Evolutionary conservation across 352 stramenopile species (phyloP).

Genomic region (Albugo laibachii): DNA sequence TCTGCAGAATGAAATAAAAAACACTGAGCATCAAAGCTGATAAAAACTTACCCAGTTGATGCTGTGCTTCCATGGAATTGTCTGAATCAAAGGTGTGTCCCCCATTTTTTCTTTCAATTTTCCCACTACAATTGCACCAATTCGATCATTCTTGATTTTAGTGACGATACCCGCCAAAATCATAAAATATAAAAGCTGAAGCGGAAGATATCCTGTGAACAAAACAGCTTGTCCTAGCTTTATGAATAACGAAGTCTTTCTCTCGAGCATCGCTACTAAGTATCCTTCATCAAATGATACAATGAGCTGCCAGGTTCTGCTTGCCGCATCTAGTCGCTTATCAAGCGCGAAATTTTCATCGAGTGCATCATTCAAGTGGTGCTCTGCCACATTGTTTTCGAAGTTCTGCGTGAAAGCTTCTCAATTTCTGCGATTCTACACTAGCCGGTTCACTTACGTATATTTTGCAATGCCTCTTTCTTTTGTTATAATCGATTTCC

Average conservation of each 20-base stretch:
- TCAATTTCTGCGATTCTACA: no score
- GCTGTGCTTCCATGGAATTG: constrained; percentile 15
- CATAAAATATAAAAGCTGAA: constrained; percentile 46
- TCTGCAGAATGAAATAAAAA: constrained; percentile 1
- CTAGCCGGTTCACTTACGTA: no score
- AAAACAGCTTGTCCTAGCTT: constrained; percentile 22
- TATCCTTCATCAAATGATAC: constrained; percentile 8
- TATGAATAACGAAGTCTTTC: constrained; percentile 11
- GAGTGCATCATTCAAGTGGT: not conserved
- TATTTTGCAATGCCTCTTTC: no score
- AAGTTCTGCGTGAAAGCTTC: no score
- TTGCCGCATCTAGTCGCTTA: constrained; percentile 17
- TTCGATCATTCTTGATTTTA: constrained; percentile 10
- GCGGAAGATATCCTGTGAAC: constrained; percentile 32
- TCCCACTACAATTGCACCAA: not conserved
- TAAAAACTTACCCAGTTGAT: constrained; percentile 21
- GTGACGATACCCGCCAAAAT: constrained; percentile 16
- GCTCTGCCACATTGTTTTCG: no score
- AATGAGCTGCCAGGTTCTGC: constrained; percentile 16
- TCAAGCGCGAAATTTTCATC: constrained; percentile 17
- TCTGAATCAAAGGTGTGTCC: constrained; percentile 13
- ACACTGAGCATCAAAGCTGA: no score
- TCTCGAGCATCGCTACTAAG: constrained; percentile 11
- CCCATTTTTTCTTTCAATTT: constrained; percentile 6
- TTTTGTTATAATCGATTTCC: not conserved